A percentile compares a stretch with the other conserved stretches of the same genome.
These are phyloP conservation scores for Sergeia podlipaevii DNA, from an alignment of 208 protist genomes.

Conservation along the genomic window DNA sequence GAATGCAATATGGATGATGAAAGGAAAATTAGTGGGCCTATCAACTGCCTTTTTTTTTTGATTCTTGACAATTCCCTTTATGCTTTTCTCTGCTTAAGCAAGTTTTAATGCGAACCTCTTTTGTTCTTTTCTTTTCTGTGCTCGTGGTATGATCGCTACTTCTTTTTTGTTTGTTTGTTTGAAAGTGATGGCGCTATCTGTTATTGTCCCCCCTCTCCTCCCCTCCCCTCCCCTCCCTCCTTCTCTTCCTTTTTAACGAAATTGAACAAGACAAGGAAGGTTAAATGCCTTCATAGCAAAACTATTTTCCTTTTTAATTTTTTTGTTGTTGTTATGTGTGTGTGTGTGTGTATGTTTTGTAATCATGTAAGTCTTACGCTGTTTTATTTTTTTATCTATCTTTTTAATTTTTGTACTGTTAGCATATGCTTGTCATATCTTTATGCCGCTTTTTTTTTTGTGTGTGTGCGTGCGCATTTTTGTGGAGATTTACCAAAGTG, in stretches of 20 bases:
- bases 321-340: conserved; percentile 1
- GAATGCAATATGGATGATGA: not conserved
- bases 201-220: not conserved
- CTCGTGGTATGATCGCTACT: no score
- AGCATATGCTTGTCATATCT: not conserved
- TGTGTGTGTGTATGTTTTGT: not conserved
- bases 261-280: conserved; percentile 1
- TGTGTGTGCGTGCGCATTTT: not conserved
- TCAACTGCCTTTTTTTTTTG: conserved; percentile 2
- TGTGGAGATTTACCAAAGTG: no score
- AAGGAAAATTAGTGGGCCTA: not conserved
- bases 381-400: not conserved
- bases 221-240: not conserved
- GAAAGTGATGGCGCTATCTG: conserved; percentile 2
- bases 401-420: conserved; percentile 10
- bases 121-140: no score
- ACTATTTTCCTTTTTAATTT: conserved; percentile 1
- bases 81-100: not conserved
- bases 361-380: not conserved
- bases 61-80: not conserved
- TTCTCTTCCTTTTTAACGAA: conserved; percentile 12
- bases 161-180: conserved; percentile 1
- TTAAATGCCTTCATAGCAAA: conserved; percentile 7
- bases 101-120: no score
- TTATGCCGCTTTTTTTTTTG: not conserved